phyloP scores from a whole-genome alignment of 2,329 filamentous ascomycete genomes.

The Simplicillium sp. region DNA sequence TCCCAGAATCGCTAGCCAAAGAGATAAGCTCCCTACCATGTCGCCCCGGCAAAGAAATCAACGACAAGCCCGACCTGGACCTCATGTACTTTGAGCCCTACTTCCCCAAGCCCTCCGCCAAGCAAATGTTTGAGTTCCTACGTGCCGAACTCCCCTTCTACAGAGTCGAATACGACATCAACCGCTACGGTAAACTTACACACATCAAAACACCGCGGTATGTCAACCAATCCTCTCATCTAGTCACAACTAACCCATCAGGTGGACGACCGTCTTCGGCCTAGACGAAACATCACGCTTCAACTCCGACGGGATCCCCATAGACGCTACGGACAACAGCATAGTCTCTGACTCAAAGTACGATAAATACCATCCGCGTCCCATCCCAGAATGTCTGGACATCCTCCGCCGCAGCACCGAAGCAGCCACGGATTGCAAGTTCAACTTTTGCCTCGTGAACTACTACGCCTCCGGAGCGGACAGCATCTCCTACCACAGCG shows the following conservation, averaged over 20 bases:
- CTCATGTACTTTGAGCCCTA: constrained; percentile 70
- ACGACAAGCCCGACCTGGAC: constrained; percentile 61
- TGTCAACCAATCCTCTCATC: constrained; percentile 1
- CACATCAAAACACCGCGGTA: constrained; percentile 46
- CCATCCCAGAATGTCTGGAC: constrained; percentile 62
- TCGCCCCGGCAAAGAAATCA: constrained; percentile 44
- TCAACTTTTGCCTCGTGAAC: constrained; percentile 75
- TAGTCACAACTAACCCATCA: constrained; percentile 6
- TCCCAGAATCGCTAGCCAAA: constrained; percentile 27
- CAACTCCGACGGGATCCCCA: constrained; percentile 26
- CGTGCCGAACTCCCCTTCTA: constrained; percentile 67
- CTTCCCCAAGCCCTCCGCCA: constrained; percentile 45
- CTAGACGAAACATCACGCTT: constrained; percentile 56
- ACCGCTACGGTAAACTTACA: constrained; percentile 52
- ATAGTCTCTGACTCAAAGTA: constrained; percentile 44
- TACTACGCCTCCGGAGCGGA: constrained; percentile 73
- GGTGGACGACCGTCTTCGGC: constrained; percentile 47
- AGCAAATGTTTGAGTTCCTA: constrained; percentile 60
- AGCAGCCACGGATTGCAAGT: constrained; percentile 53
- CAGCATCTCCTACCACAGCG: constrained; percentile 71
- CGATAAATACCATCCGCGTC: constrained; percentile 49
- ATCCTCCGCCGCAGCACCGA: constrained; percentile 54
- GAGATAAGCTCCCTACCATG: constrained; percentile 38
- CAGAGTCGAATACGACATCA: constrained; percentile 64
- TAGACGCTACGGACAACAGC: constrained; percentile 31